phyloP scores from a whole-genome alignment of 2,329 filamentous ascomycete genomes.

The Ceratocystis ficicola region DNA sequence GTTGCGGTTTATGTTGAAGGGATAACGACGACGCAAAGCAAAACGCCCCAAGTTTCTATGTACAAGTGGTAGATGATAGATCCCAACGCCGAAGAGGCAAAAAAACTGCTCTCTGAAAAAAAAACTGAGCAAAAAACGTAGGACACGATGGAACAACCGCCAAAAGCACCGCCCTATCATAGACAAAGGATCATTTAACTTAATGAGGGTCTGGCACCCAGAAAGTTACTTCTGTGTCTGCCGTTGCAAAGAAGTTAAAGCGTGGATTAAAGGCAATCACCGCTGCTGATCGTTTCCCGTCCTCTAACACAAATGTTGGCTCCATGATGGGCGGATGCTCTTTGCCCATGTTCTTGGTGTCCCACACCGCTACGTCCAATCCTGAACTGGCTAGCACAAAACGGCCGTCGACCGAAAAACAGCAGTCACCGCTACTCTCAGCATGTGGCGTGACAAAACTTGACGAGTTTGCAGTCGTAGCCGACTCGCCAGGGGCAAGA shows the following conservation, averaged over 20 bases:
- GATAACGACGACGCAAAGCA: not conserved
- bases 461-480: conserved; percentile 28
- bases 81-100: not conserved
- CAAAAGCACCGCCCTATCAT: not conserved
- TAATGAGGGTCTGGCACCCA: conserved; percentile 56
- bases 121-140: not conserved
- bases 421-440: conserved; percentile 63
- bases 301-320: conserved; percentile 52
- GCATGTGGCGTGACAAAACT: conserved; percentile 28
- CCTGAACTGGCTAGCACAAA: conserved; percentile 73
- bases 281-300: conserved; percentile 51
- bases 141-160: not conserved
- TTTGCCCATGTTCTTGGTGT: conserved; percentile 43
- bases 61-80: not conserved
- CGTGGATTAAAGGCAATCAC: conserved; percentile 81
- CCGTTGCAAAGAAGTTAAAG: conserved; percentile 82
- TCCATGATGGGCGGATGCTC: conserved; percentile 48
- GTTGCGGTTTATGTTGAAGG: too few species aligned
- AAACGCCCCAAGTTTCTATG: conserved; percentile 7
- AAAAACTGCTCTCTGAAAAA: conserved; percentile 3
- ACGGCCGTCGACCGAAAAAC: conserved; percentile 78
- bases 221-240: conserved; percentile 70
- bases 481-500: conserved; percentile 41
- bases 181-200: not conserved
- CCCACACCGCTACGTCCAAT: conserved; percentile 74